Conservation (phyloP, 371 early-diverging fungal species). For the Rhizopus stolonifer region DNA sequence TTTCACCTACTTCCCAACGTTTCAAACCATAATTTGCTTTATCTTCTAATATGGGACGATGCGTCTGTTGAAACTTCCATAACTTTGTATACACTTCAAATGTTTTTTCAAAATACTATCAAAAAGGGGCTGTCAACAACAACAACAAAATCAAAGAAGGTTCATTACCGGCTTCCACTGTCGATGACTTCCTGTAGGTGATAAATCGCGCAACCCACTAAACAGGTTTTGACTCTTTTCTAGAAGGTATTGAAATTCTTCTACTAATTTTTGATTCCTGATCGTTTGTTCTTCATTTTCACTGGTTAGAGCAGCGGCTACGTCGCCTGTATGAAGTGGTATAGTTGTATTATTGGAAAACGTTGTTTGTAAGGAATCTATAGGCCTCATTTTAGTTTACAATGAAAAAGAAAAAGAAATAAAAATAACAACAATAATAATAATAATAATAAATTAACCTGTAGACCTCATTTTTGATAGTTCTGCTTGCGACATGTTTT, state of each 20-base stretch:
- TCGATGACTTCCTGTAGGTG: constrained; percentile 72
- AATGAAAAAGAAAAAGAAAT: not conserved
- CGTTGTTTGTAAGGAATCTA: constrained; percentile 1
- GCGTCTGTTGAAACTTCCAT: constrained; percentile 94
- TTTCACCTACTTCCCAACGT: constrained; percentile 97
- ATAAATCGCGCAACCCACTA: constrained; percentile 84
- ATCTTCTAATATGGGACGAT: constrained; percentile 82
- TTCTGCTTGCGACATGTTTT: not conserved
- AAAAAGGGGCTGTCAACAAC: not conserved
- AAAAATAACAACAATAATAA: not conserved
- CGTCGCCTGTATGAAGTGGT: not conserved
- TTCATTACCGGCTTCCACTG: constrained; percentile 69
- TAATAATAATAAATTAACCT: not conserved
- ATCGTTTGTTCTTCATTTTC: constrained; percentile 38
- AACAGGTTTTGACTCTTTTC: constrained; percentile 97
- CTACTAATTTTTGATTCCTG: constrained; percentile 56
- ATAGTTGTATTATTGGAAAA: not conserved
- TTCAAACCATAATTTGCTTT: constrained; percentile 89
- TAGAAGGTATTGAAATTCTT: constrained; percentile 92
- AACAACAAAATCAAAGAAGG: not conserved
- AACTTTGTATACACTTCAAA: constrained; percentile 96
- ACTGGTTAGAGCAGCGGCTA: constrained; percentile 1
- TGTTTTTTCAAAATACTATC: constrained; percentile 89
- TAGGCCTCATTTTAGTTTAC: not conserved
- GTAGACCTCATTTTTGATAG: constrained; percentile 1